Conservation (phyloP, 352 stramenopile species). For the Globisporangium solare region DNA sequence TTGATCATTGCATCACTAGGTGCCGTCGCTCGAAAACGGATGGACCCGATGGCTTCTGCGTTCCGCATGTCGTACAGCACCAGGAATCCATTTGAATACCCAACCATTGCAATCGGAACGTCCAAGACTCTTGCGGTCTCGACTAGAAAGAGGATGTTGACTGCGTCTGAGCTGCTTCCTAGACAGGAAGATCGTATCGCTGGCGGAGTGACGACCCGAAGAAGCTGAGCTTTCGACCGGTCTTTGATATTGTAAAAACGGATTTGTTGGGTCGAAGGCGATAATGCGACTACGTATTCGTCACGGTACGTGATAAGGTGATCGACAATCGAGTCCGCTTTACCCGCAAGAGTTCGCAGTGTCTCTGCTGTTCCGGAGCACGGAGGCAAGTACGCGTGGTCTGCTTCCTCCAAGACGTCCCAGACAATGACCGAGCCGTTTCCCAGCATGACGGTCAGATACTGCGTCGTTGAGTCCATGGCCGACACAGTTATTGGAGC, state of each 20-base stretch:
- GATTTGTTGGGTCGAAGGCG: slow-evolving; percentile 25
- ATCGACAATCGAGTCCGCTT: slow-evolving; percentile 5
- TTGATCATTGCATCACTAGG: neutral
- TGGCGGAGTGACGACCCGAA: slow-evolving; percentile 26
- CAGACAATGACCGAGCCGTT: slow-evolving; percentile 47
- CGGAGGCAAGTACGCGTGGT: slow-evolving; percentile 28
- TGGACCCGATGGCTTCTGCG: slow-evolving; percentile 35
- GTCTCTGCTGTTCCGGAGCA: neutral
- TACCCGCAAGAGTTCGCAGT: neutral
- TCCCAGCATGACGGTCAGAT: slow-evolving; percentile 35
- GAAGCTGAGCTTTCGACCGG: slow-evolving; percentile 17
- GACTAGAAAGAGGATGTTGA: slow-evolving; percentile 12
- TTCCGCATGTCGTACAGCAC: slow-evolving; percentile 44
- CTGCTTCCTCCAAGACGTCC: slow-evolving; percentile 41
- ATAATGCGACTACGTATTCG: slow-evolving; percentile 34
- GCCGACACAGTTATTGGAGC: slow-evolving; percentile 27
- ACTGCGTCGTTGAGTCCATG: slow-evolving; percentile 43
- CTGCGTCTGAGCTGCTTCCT: neutral
- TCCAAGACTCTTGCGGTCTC: slow-evolving; percentile 16
- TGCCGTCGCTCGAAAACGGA: slow-evolving; percentile 12
- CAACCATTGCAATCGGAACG: slow-evolving; percentile 33
- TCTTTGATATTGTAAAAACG: slow-evolving; percentile 42
- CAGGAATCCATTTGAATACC: slow-evolving; percentile 41
- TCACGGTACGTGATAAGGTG: slow-evolving; percentile 21
- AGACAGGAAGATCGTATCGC: slow-evolving; percentile 5